Evolutionary conservation across 345 rosid species (phyloP).

Genomic region (Barbarea vulgaris): DNA sequence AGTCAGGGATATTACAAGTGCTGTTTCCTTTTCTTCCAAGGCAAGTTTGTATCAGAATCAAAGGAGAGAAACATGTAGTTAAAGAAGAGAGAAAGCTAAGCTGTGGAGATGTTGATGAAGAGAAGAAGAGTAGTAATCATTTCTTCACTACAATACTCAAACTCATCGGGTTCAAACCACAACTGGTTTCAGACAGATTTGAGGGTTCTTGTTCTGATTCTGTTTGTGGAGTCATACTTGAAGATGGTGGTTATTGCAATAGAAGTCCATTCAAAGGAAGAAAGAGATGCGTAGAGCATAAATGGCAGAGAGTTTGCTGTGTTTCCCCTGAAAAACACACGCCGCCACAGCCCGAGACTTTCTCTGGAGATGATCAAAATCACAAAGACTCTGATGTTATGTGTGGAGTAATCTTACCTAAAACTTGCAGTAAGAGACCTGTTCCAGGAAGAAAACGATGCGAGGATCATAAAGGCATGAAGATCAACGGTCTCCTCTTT

Average conservation of each 20-base stretch:
- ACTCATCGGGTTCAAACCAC: constrained; percentile 54
- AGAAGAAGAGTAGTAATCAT: constrained; percentile 27
- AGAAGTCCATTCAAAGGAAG: constrained; percentile 56
- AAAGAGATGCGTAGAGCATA: constrained; percentile 72
- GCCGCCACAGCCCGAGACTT: constrained; percentile 1
- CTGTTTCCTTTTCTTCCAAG: constrained; percentile 43
- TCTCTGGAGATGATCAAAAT: constrained; percentile 6
- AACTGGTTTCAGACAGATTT: constrained; percentile 43
- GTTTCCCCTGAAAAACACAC: constrained; percentile 31
- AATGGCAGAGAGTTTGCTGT: constrained; percentile 55
- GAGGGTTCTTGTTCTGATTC: constrained; percentile 25
- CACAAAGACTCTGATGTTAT: constrained; percentile 3
- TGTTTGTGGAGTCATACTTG: constrained; percentile 58
- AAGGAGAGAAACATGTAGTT: constrained; percentile 41
- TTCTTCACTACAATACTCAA: constrained; percentile 47
- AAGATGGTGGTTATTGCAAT: constrained; percentile 54
- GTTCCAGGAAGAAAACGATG: constrained; percentile 63
- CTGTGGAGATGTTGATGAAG: constrained; percentile 38
- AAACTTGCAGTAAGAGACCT: constrained; percentile 50
- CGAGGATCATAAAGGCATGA: constrained; percentile 69
- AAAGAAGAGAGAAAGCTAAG: constrained; percentile 27
- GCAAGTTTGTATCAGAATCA: constrained; percentile 61
- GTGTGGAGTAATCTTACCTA: constrained; percentile 59
- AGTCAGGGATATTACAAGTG: constrained; percentile 42
- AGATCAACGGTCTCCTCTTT: constrained; percentile 42